phyloP scores from a whole-genome alignment of 768 basidiomycete species.

The Pleurotus cornucopiae region DNA sequence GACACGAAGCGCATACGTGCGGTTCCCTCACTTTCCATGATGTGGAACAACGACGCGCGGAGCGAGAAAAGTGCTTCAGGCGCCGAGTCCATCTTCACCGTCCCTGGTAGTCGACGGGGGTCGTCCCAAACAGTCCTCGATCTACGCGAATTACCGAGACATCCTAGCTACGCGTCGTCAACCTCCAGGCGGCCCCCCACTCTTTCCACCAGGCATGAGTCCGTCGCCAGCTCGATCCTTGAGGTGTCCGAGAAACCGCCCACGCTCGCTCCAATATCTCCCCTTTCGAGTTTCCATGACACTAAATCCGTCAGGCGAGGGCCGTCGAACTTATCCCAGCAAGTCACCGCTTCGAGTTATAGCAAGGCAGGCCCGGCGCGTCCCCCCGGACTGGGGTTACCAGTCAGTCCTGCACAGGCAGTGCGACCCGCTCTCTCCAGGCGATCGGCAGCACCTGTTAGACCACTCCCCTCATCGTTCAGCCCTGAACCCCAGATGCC shows the following conservation, averaged over 20 bases:
- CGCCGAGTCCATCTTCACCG: background rate
- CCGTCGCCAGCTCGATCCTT: background rate
- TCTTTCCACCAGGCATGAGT: background rate
- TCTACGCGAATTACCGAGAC: background rate
- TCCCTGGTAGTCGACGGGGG: background rate
- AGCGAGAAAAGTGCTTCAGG: background rate
- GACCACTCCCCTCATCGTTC: background rate
- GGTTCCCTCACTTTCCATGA: background rate
- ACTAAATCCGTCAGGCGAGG: background rate
- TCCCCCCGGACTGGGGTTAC: slow-evolving; percentile 3
- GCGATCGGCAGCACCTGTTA: background rate
- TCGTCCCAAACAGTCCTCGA: background rate
- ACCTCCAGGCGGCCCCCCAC: background rate
- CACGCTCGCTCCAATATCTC: slow-evolving; percentile 3
- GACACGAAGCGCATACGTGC: slow-evolving; percentile 2
- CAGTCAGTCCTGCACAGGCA: background rate
- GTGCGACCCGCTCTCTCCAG: slow-evolving; percentile 1
- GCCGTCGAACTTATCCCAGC: background rate
- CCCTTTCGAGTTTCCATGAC: background rate
- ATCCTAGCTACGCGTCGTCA: background rate
- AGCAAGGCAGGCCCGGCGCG: background rate
- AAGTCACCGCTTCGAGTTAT: background rate
- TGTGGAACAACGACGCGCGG: background rate
- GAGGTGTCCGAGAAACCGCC: slow-evolving; percentile 1
- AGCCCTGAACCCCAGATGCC: background rate